These are phyloP conservation scores for Saccharomycopsis phalli DNA, from an alignment of 1,139 yeast species.

Conservation along the genomic window DNA sequence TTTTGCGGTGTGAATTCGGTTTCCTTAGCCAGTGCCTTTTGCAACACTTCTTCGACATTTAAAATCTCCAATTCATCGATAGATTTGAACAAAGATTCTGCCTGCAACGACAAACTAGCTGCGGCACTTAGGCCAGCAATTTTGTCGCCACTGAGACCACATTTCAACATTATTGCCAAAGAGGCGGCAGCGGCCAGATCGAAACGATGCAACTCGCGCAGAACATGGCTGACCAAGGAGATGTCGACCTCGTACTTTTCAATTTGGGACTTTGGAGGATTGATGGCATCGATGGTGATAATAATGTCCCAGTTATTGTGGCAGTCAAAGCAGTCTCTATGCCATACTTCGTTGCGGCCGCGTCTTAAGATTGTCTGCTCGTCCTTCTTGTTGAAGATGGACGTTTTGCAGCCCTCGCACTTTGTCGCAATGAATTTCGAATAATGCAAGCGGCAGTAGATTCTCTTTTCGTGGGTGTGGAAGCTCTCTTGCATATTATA, in stretches of 20 bases:
- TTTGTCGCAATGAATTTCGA: slow-evolving; percentile 75
- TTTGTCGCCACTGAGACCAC: slow-evolving; percentile 72
- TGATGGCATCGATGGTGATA: slow-evolving; percentile 56
- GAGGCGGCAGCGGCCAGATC: slow-evolving; percentile 92
- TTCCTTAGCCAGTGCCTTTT: slow-evolving; percentile 18
- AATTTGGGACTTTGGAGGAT: slow-evolving; percentile 31
- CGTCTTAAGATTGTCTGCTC: slow-evolving; percentile 78
- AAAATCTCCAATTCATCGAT: slow-evolving; percentile 47
- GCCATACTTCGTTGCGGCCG: slow-evolving; percentile 97
- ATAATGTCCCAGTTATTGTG: slow-evolving; percentile 94
- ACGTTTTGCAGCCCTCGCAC: slow-evolving; percentile 89
- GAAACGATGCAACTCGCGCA: slow-evolving; percentile 81
- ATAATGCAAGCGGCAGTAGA: slow-evolving; percentile 89
- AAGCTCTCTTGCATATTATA: slow-evolving; percentile 91
- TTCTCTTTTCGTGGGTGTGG: slow-evolving; percentile 76
- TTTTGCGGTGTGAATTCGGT: slow-evolving; percentile 7
- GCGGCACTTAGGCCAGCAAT: slow-evolving; percentile 54
- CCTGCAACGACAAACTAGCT: slow-evolving; percentile 61
- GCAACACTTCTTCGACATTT: slow-evolving; percentile 25
- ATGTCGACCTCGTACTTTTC: slow-evolving; percentile 10
- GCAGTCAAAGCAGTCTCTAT: slow-evolving; percentile 97
- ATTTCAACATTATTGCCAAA: slow-evolving; percentile 85
- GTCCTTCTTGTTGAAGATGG: slow-evolving; percentile 89
- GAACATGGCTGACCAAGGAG: slow-evolving; percentile 54
- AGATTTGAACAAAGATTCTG: slow-evolving; percentile 71